Base-by-base conservation (phyloP, 2,329 filamentous ascomycete genomes). In the Beauveria sp. region DNA sequence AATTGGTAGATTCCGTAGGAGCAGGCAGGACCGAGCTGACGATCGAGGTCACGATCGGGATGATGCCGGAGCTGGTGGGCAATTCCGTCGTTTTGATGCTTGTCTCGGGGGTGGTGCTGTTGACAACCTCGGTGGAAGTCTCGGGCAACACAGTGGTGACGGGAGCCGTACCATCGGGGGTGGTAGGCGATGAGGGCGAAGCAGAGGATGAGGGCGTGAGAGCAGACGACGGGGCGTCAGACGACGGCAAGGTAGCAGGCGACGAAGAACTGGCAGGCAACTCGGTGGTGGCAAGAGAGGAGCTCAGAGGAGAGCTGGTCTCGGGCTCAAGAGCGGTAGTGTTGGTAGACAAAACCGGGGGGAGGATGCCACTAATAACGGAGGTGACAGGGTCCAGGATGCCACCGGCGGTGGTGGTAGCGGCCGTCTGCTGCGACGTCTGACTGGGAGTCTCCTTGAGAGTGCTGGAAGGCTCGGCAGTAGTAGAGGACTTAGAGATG, bases 311-410 rank as follows among this genome's bases (percentile, higher is more conserved):
- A 55, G 63, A 45, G 40, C 42, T 34, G 22, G 51, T 40, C 5
- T 52, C 47, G 40, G 49, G n/a, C 40, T 46, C 40, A 18, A 46
- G 6, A 7, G 52, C 12, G 16, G 52, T 58, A 4, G 18, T 59
- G 30, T 53, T 65, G 28, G 54, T 40, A 28, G 64, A 63, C 24
- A 58, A 53, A 8, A 63, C 56, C 7, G 47, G 57, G 34, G 34
- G 65, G 30, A 69, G 50, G 20, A 68, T 47, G 6, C 61, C 66
- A 40, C 60, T 63, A 28, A 70, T 22, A 28, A 67, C 43, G 12
- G 68, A 66, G 12, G 62, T 51, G n/a, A 70, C 59, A 16, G 70
- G 68, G 40, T 68, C 66, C 49, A 69, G 55, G 3, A 70, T 38
- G n/a, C 65, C 66, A 22, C 43, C 63, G 20, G 14, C n/a, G 34